Conservation (phyloP, 192 early-diverging fungal species). For the Rhizophagus clarus region DNA sequence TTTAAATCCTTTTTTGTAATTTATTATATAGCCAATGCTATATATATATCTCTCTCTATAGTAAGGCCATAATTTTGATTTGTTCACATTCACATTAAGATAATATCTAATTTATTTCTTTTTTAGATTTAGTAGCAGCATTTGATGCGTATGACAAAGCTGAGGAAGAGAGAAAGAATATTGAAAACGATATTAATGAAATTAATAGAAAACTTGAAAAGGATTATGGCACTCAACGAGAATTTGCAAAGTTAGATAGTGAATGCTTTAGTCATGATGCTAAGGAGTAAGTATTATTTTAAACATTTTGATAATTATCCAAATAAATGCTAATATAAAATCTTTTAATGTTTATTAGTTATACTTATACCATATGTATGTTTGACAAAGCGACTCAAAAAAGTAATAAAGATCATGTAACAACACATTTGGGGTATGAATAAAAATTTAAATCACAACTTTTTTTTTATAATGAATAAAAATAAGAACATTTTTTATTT, state of each 20-base stretch:
- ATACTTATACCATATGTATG: constrained; percentile 68
- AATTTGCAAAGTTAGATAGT: constrained; percentile 68
- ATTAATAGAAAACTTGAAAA: constrained; percentile 56
- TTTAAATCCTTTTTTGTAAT: too few species aligned
- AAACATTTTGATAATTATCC: too few species aligned
- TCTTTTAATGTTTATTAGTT: constrained; percentile 50
- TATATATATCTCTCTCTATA: too few species aligned
- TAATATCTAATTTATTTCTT: neutral
- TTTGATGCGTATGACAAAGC: constrained; percentile 36
- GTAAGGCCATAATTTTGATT: too few species aligned
- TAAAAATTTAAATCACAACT: neutral
- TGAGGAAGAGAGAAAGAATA: constrained; percentile 32
- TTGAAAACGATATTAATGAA: constrained; percentile 40
- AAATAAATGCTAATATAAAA: too few species aligned
- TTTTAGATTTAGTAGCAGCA: constrained; percentile 35
- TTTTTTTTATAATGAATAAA: neutral
- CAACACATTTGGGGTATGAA: constrained; percentile 57
- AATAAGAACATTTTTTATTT: constrained; percentile 13
- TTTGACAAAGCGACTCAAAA: constrained; percentile 78
- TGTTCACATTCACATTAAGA: too few species aligned
- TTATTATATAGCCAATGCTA: too few species aligned
- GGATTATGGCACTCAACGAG: constrained; percentile 73
- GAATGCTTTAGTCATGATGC: constrained; percentile 73
- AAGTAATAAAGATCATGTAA: constrained; percentile 57
- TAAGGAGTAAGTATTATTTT: constrained; percentile 58